A percentile compares a stretch with the other conserved stretches of the same genome.
Conservation (phyloP, 495 filamentous ascomycete species). For the Cladorrhinum samala region DNA sequence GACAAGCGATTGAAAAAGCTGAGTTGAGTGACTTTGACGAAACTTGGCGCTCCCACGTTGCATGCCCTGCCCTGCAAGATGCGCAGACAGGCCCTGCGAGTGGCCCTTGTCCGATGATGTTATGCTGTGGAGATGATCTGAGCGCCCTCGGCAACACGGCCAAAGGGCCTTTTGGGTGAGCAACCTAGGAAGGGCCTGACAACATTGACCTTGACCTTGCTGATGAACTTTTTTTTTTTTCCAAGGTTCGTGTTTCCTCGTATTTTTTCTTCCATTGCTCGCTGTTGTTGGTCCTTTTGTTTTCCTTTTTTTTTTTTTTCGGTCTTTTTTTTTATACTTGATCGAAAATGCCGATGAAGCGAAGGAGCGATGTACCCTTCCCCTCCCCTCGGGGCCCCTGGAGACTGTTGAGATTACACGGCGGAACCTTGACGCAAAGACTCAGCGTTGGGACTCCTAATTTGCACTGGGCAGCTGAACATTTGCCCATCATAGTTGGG, state of each 20-base stretch:
- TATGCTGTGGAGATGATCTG: constrained; percentile 23
- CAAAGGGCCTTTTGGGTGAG: background rate
- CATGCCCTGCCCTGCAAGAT: constrained; percentile 10
- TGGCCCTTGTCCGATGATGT: constrained; percentile 27
- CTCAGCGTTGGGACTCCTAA: background rate
- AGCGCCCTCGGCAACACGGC: constrained; percentile 6
- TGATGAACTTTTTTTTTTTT: too few relatives aligned
- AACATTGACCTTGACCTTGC: too few relatives aligned
- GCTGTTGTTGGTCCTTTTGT: background rate
- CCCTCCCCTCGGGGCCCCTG: too few relatives aligned
- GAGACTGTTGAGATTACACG: background rate
- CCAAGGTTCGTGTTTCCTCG: background rate
- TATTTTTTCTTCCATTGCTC: too few relatives aligned
- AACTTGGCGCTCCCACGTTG: constrained; percentile 28
- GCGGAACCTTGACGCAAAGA: background rate
- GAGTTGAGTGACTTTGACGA: constrained; percentile 12
- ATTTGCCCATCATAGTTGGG: background rate
- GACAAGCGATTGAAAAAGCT: background rate
- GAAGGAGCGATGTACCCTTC: too few relatives aligned
- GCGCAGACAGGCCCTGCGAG: background rate
- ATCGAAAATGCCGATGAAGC: too few relatives aligned
- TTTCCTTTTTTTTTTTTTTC: background rate
- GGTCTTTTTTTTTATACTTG: too few relatives aligned
- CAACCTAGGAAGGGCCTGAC: constrained; percentile 2
- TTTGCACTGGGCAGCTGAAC: background rate